Conservation (phyloP, 441 rosid species). For the Syzygium syzygioides region DNA sequence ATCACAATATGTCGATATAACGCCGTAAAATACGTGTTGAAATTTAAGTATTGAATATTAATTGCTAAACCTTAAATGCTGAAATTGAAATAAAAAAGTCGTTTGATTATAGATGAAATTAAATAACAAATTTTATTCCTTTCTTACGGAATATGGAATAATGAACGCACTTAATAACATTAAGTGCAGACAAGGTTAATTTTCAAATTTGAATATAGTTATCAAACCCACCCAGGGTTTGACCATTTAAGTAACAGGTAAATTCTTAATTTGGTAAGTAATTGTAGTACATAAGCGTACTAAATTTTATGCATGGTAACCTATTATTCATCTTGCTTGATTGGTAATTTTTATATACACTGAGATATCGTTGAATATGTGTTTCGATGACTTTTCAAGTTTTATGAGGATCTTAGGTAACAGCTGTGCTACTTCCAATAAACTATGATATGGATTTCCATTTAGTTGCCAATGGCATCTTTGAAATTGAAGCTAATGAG, state of each 20-base stretch:
- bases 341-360: background rate
- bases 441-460: background rate
- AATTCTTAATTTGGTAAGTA: too few relatives aligned
- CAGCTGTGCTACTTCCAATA: background rate
- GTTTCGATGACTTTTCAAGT: background rate
- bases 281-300: too few relatives aligned
- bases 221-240: too few relatives aligned
- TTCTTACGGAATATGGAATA: background rate
- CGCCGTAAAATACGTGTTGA: background rate
- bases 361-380: background rate
- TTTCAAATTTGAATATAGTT: too few relatives aligned
- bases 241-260: too few relatives aligned
- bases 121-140: background rate
- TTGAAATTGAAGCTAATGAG: background rate
- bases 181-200: too few relatives aligned
- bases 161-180: too few relatives aligned
- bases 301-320: too few relatives aligned
- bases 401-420: background rate
- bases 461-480: background rate
- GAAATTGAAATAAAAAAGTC: background rate
- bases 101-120: background rate
- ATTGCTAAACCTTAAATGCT: background rate
- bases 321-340: background rate
- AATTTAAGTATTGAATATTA: fast-evolving
- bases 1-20: background rate